Base-by-base conservation (phyloP, 345 rosid genomes). In the Clarkia xantiana region DNA sequence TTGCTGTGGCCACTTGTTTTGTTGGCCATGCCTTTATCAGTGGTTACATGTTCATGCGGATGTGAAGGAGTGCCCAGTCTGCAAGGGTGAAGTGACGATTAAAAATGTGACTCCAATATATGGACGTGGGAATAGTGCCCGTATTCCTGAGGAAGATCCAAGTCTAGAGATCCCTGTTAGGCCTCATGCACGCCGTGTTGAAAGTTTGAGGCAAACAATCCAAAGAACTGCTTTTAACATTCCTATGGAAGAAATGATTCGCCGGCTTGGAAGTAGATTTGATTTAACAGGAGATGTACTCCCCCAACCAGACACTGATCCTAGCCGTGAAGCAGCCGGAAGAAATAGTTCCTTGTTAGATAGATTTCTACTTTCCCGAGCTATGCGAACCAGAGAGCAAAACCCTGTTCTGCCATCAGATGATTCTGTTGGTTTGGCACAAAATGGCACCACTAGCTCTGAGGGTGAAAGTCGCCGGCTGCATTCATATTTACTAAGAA, bases 41-140 rank as follows among this genome's bases (percentile, higher is more conserved):
- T 81, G 88, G 96, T 60, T 86, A 41, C 76, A 90, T 53, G 53
- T 71, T 18, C 71, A 72, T 60, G 76, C 91, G 5, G 90, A 86
- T 59, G 88, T 86, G 6, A 90, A 83, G 53, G 97, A 86, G 67
- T 90, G 97, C 55, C 97, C 95, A 0, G 82, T 86, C n/a, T 90
- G 97, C 74, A 90, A 86, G 64, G 97, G 89, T 54, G 96, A 90
- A 71, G 97, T 81, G 45, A 74, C 86, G 0, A 29, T 47, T 29
- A 86, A 79, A 68, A 83, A 75, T 52, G 77, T 90, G 42, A 86
- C 81, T 41, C 97, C 97, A 0, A 83, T 90, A 57, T 86, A 83
- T 61, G 95, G 97, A 18, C 76, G 91, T 1, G 94, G 84, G 20
- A 77, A 69, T 66, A 69, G 62, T 42, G 67, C 65, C 42, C 71